These are phyloP conservation scores for Chalciporus sphaerocephalus DNA, from an alignment of 768 basidiomycete genomes.

Conservation along the genomic window DNA sequence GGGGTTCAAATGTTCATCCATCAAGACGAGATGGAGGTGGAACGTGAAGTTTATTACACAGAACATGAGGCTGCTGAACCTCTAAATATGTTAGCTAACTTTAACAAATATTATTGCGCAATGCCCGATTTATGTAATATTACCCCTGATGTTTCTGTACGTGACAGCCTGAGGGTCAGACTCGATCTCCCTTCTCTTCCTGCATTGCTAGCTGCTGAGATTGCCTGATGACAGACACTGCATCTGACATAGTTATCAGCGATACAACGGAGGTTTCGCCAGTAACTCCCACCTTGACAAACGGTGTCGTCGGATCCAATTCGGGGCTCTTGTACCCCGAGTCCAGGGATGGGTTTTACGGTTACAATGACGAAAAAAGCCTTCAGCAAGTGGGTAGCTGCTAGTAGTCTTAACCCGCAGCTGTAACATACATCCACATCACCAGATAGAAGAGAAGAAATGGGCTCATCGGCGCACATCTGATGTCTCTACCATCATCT, in stretches of 20 bases:
- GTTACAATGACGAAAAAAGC: constrained; percentile 74
- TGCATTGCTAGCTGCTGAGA: not conserved
- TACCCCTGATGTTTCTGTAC: not conserved
- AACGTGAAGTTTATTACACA: too few species aligned
- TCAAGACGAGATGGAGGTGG: too few species aligned
- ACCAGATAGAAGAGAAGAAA: constrained; percentile 70
- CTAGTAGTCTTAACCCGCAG: not conserved
- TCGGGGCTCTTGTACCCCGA: constrained; percentile 41
- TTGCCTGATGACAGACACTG: constrained; percentile 11
- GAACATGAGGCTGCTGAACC: too few species aligned
- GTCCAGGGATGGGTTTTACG: constrained; percentile 70
- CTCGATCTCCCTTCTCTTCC: constrained; percentile 5
- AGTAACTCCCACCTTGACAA: not conserved
- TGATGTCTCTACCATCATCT: constrained; percentile 35
- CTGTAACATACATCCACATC: not conserved
- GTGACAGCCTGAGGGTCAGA: too few species aligned
- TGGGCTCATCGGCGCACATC: constrained; percentile 64
- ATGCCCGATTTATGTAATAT: not conserved
- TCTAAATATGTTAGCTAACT: too few species aligned
- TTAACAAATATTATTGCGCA: not conserved
- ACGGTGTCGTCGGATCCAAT: constrained; percentile 14
- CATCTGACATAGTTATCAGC: not conserved
- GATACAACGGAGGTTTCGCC: not conserved
- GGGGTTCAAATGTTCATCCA: too few species aligned
- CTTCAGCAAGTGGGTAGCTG: constrained; percentile 59